Evolutionary conservation across 306 rosid species (phyloP).

Genomic region (Vicia faba): DNA sequence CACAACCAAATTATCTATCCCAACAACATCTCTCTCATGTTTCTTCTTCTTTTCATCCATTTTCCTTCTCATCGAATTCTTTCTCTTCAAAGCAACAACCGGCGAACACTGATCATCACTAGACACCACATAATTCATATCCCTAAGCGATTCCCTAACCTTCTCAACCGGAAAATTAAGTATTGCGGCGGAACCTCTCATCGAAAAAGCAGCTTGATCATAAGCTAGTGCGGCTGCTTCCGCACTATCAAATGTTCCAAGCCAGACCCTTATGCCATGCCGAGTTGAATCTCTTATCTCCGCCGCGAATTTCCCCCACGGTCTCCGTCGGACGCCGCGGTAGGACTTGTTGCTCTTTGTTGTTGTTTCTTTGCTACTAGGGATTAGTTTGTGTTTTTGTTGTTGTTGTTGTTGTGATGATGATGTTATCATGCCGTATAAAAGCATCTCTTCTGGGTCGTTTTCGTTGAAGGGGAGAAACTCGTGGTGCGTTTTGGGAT

Average conservation of each 20-base stretch:
- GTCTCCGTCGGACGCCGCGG: slow-evolving; percentile 77
- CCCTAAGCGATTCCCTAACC: slow-evolving; percentile 72
- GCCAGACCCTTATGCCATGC: slow-evolving; percentile 83
- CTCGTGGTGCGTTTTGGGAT: slow-evolving; percentile 27
- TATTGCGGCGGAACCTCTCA: slow-evolving; percentile 72
- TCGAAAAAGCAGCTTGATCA: slow-evolving; percentile 90
- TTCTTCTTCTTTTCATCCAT: slow-evolving; percentile 50
- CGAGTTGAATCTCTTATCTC: slow-evolving; percentile 73
- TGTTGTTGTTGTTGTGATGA: not conserved
- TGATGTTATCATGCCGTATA: slow-evolving; percentile 53
- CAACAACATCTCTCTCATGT: slow-evolving; percentile 46
- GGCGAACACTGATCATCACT: slow-evolving; percentile 60
- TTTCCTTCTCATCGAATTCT: slow-evolving; percentile 80
- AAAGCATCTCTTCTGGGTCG: slow-evolving; percentile 86
- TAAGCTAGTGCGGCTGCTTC: slow-evolving; percentile 94
- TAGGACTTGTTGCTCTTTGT: slow-evolving; percentile 44
- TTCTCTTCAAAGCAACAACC: slow-evolving; percentile 85
- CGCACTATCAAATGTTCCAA: slow-evolving; percentile 95
- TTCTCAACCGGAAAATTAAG: slow-evolving; percentile 84
- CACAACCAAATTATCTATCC: slow-evolving; percentile 65
- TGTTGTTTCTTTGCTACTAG: slow-evolving; percentile 46
- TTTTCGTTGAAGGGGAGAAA: slow-evolving; percentile 77
- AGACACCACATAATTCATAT: slow-evolving; percentile 43
- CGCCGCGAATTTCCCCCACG: slow-evolving; percentile 98
- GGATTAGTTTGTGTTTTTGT: slow-evolving; percentile 23